Evolutionary conservation across 768 basidiomycete species (phyloP).

Genomic region (Termitomyces eurrhizus): DNA sequence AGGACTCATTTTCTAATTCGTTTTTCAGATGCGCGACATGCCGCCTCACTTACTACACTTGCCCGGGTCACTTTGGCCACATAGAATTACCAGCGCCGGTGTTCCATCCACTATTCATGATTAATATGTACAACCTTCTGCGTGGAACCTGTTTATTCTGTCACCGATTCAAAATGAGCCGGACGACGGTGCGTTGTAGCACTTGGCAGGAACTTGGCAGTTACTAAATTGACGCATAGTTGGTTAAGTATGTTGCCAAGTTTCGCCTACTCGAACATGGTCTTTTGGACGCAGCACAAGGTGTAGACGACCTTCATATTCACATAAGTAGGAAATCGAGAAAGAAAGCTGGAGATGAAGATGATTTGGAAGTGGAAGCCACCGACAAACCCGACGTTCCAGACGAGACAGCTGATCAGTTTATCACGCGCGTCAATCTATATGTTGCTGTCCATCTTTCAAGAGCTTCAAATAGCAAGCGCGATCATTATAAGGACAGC

Average conservation of each 20-base stretch:
- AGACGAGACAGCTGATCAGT: constrained; percentile 60
- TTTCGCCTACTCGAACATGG: constrained; percentile 87
- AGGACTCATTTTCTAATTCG: constrained; percentile 10
- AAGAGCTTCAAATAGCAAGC: constrained; percentile 48
- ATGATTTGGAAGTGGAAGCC: constrained; percentile 31
- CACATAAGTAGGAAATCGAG: constrained; percentile 28
- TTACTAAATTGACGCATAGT: constrained; percentile 35
- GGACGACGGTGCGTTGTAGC: constrained; percentile 52
- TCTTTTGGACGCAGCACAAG: constrained; percentile 75
- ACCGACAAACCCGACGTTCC: constrained; percentile 34
- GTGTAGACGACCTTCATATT: constrained; percentile 65
- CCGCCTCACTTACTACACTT: constrained; percentile 86
- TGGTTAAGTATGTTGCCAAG: constrained; percentile 82
- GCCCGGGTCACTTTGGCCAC: constrained; percentile 98
- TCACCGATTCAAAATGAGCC: constrained; percentile 82
- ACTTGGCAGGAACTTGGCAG: background rate
- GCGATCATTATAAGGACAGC: constrained; percentile 87
- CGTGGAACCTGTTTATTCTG: constrained; percentile 92
- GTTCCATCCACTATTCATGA: constrained; percentile 95
- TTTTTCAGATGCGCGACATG: constrained; percentile 84
- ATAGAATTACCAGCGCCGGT: constrained; percentile 95
- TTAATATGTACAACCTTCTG: constrained; percentile 82
- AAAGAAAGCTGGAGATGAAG: constrained; percentile 33
- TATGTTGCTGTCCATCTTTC: constrained; percentile 59
- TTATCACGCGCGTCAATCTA: constrained; percentile 56